Evolutionary conservation across 2,329 filamentous ascomycete genomes (phyloP), one percentile per base, ranked within the genome.

Genomic region (Shiraia bambusicola): DNA sequence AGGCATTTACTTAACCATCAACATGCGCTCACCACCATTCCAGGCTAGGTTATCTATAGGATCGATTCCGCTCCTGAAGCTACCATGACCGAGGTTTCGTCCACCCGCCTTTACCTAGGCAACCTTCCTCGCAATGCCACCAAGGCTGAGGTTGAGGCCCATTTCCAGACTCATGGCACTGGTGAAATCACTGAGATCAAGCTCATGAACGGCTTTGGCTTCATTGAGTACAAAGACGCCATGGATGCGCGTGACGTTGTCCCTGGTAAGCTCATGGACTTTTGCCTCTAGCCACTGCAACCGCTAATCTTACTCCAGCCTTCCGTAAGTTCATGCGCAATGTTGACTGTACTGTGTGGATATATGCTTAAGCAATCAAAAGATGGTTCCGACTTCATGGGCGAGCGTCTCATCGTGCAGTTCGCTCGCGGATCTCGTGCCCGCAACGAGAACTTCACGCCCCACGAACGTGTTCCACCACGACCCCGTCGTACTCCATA

Each of bases 181-280:
- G 93, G 93, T 71, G 90, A 95, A 71, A 97, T 98, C 69, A 93
- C 87, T 58, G 93, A 98, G 77, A 92, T 98, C 76, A 98, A 98
- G 79, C 83, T 98, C 53, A 98, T 98, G 93, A 97, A 95, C 70
- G 93, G 93, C 66, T 98, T 98, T 69, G 93, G 93, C 70, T 98
- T 98, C 78, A 95, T 98, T 69, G 93, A 98, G 73, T 98, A 97
- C 74, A 94, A 96, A 73, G 93, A 97, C 76, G 84, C 90, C 45
- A 88, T 96, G 87, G 93, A 98, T 76, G 93, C 93, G 58, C 87
- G 92, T 68, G 93, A 98, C 75, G 91, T 98, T 54, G 93, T 98
- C 65, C 93, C 93, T 73, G 92, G 93, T 96, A 82, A 76, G 85
- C 30, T 41, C 41, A 26, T 22, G 6, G n/a, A 39, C 44, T 40